Conservation (phyloP, 495 filamentous ascomycete genomes). For the Tuber umbilicatum region DNA sequence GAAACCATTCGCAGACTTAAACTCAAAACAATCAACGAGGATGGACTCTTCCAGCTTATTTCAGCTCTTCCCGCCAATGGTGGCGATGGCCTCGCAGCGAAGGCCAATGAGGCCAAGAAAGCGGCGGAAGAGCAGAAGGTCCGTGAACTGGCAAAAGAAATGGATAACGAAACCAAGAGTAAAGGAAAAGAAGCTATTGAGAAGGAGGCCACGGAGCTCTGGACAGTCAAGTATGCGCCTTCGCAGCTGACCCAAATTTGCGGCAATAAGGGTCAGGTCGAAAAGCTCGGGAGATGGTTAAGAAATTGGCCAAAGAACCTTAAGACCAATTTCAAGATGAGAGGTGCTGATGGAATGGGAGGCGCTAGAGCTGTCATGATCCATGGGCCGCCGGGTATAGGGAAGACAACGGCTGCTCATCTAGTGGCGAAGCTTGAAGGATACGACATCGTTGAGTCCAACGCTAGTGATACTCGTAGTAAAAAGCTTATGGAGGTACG, state of each 20-base stretch:
- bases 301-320: constrained; percentile 68
- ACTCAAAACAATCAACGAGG: constrained; percentile 87
- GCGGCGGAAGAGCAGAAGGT: constrained; percentile 73
- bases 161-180: constrained; percentile 62
- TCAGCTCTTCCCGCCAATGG: constrained; percentile 75
- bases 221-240: constrained; percentile 95
- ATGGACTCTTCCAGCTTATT: constrained; percentile 85
- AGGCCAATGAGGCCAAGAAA: constrained; percentile 71
- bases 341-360: constrained; percentile 75
- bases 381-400: constrained; percentile 90
- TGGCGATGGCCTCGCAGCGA: constrained; percentile 78
- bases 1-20: constrained; percentile 67
- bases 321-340: constrained; percentile 66
- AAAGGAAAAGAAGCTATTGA: constrained; percentile 33
- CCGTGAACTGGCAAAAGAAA: constrained; percentile 67
- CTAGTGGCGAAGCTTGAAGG: constrained; percentile 87
- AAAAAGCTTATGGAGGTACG: constrained; percentile 85
- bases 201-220: constrained; percentile 62
- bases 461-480: constrained; percentile 93
- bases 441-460: constrained; percentile 88
- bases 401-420: constrained; percentile 96
- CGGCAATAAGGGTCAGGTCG: constrained; percentile 85
- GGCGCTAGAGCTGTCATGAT: constrained; percentile 78
- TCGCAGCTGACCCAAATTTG: constrained; percentile 78
- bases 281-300: constrained; percentile 83